A percentile compares a stretch with the other conserved stretches of the same genome.
These are phyloP conservation scores for Citrus maxima DNA, from an alignment of 345 rosid species.

Conservation along the genomic window DNA sequence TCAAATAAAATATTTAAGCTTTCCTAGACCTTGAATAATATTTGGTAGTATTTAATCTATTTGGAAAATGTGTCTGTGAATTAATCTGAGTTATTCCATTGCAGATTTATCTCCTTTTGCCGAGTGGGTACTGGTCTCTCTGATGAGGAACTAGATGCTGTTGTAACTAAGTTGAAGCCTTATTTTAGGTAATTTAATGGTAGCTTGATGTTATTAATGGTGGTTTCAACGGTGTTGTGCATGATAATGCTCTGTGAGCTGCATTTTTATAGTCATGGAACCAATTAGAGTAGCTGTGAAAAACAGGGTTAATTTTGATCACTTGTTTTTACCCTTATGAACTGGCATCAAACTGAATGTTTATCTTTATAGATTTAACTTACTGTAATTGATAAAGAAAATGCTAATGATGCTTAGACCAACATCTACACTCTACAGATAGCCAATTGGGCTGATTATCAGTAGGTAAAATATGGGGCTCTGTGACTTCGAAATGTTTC, in stretches of 20 bases:
- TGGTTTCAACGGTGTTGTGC: background rate
- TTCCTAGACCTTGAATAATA: background rate
- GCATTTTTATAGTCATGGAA: slow-evolving; percentile 4
- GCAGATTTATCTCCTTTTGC: slow-evolving; percentile 91
- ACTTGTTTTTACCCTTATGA: background rate
- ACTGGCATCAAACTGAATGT: background rate
- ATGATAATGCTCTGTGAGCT: background rate
- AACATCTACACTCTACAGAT: background rate
- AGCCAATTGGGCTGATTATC: background rate
- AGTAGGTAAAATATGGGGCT: background rate
- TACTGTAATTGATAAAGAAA: background rate
- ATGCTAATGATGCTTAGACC: background rate
- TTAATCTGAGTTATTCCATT: slow-evolving; percentile 20
- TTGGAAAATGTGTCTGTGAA: background rate
- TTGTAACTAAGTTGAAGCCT: slow-evolving; percentile 85
- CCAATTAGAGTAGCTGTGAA: slow-evolving; percentile 4
- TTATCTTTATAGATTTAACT: background rate
- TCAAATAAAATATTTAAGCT: background rate
- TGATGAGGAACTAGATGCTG: slow-evolving; percentile 77
- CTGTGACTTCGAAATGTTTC: background rate
- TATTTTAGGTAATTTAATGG: slow-evolving; percentile 60
- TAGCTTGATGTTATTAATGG: background rate
- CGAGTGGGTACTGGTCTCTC: slow-evolving; percentile 96
- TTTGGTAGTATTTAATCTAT: background rate
- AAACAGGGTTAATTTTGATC: background rate